A percentile compares a stretch with the other conserved stretches of the same genome.
phyloP scores from a whole-genome alignment of 2,329 filamentous ascomycete species.

The Diaporthe batatas region DNA sequence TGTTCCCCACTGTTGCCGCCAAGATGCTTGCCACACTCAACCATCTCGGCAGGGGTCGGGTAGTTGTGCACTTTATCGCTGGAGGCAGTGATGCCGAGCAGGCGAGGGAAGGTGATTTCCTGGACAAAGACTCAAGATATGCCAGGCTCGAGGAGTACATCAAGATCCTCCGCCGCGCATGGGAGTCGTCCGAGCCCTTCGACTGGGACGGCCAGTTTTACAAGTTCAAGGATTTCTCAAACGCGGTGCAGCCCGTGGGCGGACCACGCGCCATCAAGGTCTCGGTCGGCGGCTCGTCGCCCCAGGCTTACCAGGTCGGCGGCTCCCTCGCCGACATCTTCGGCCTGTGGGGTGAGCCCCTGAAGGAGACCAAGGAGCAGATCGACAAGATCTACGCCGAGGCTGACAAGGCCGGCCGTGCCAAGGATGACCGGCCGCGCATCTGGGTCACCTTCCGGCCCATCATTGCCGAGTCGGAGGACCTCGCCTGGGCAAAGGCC shows the following conservation, averaged over 20 bases:
- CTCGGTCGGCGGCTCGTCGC: constrained; percentile 70
- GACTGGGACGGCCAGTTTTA: constrained; percentile 73
- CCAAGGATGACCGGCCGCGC: constrained; percentile 61
- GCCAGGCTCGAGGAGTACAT: constrained; percentile 72
- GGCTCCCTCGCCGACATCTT: constrained; percentile 72
- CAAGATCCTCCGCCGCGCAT: constrained; percentile 69
- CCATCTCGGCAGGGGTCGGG: constrained; percentile 68
- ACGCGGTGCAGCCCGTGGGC: constrained; percentile 65
- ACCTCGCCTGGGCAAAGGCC: constrained; percentile 73
- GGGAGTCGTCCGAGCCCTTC: constrained; percentile 68
- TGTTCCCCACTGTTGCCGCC: constrained; percentile 73
- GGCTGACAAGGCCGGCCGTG: constrained; percentile 68
- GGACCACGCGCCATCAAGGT: constrained; percentile 64
- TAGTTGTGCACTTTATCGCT: constrained; percentile 74
- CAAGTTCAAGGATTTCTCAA: constrained; percentile 70
- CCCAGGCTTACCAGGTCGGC: constrained; percentile 71
- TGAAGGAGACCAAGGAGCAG: constrained; percentile 74
- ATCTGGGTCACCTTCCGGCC: constrained; percentile 76
- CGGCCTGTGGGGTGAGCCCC: constrained; percentile 73
- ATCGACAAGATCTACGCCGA: constrained; percentile 72
- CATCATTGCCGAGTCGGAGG: constrained; percentile 72
- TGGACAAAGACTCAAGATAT: constrained; percentile 70
- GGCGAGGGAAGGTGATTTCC: constrained; percentile 70
- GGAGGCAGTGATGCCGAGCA: constrained; percentile 72
- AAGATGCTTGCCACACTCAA: constrained; percentile 73